These are phyloP conservation scores for Aspergillus incahuasiensis DNA, from an alignment of 495 filamentous ascomycete genomes.

Conservation along the genomic window DNA sequence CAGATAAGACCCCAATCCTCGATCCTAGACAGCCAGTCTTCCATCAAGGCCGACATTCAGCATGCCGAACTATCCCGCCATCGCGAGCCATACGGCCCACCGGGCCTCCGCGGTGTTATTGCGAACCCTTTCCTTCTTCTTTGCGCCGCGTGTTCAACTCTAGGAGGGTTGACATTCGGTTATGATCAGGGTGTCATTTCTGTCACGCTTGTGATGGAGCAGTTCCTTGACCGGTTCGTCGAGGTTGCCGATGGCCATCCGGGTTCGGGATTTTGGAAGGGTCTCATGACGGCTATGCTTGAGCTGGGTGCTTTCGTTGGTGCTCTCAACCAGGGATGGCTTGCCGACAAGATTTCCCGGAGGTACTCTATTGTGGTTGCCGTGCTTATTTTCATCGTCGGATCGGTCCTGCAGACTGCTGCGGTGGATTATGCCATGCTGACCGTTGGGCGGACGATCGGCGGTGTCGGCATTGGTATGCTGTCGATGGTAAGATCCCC, in stretches of 20 bases:
- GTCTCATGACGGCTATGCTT: conserved; percentile 57
- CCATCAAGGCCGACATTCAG: conserved; percentile 33
- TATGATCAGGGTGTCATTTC: conserved; percentile 57
- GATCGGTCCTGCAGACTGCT: conserved; percentile 52
- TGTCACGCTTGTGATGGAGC: conserved; percentile 53
- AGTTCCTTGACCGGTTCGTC: conserved; percentile 49
- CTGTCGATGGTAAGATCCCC: conserved; percentile 37
- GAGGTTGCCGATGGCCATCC: conserved; percentile 36
- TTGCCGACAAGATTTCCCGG: conserved; percentile 55
- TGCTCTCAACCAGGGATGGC: conserved; percentile 54
- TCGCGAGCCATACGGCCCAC: conserved; percentile 43
- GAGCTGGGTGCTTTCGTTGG: conserved; percentile 53
- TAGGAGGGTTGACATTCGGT: conserved; percentile 55
- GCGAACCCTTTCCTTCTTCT: conserved; percentile 47
- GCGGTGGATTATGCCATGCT: conserved; percentile 54
- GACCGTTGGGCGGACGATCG: conserved; percentile 54
- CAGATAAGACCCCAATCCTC: background rate
- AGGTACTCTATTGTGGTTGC: conserved; percentile 55
- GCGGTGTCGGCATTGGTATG: conserved; percentile 59
- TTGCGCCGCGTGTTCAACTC: conserved; percentile 50
- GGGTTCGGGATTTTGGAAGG: conserved; percentile 54
- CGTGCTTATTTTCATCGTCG: conserved; percentile 51
- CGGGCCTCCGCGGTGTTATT: conserved; percentile 45
- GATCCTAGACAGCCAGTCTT: background rate
- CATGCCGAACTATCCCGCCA: conserved; percentile 38